Evolutionary conservation across 1,284 basidiomycete genomes (phyloP).

Genomic region (Tetrapyrgos nigripes): DNA sequence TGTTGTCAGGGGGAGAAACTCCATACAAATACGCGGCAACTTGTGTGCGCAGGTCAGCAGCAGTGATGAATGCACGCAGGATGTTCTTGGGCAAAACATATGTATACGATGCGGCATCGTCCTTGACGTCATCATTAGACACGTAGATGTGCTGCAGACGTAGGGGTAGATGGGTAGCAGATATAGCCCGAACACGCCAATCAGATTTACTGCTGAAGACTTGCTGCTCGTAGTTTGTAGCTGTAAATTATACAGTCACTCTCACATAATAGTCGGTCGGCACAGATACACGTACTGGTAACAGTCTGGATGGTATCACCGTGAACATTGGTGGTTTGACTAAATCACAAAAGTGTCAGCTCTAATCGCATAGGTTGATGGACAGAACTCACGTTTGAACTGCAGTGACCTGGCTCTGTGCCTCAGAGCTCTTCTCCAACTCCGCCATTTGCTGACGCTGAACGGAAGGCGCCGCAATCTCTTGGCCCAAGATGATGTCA

Average conservation of each 20-base stretch:
- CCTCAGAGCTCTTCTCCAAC: constrained; percentile 95
- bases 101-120: constrained; percentile 93
- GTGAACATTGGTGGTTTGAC: constrained; percentile 95
- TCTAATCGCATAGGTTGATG: background rate
- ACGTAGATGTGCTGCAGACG: constrained; percentile 99
- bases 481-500: constrained; percentile 97
- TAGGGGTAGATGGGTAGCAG: constrained; percentile 94
- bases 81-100: constrained; percentile 99
- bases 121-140: constrained; percentile 98
- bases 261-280: constrained; percentile 15
- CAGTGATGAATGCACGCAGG: constrained; percentile 92
- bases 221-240: constrained; percentile 97
- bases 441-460: constrained; percentile 99
- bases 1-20: constrained; percentile 92
- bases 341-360: constrained; percentile 34
- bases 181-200: constrained; percentile 97
- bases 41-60: constrained; percentile 95
- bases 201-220: constrained; percentile 99
- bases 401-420: constrained; percentile 95
- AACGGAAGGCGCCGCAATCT: constrained; percentile 90
- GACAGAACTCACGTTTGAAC: constrained; percentile 78
- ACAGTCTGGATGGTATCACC: constrained; percentile 97
- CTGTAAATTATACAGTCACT: constrained; percentile 39
- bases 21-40: constrained; percentile 96
- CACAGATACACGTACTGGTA: constrained; percentile 68